Evolutionary conservation across 139 green algal genomes (phyloP), one percentile per base, ranked within the genome.

Genomic region (Chlamydomonas incerta): DNA sequence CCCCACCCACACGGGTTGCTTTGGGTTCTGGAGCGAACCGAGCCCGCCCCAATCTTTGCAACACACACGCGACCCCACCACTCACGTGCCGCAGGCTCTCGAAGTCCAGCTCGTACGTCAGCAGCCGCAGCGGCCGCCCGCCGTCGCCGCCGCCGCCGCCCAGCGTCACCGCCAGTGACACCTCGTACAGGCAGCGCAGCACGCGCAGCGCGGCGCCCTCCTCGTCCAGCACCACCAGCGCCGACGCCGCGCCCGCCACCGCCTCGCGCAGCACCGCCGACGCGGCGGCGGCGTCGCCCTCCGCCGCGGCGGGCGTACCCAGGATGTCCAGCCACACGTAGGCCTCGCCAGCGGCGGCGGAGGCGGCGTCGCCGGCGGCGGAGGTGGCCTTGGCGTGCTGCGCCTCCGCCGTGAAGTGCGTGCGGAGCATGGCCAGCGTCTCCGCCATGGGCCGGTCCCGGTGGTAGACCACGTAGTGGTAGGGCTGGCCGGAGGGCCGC

Each of bases 401-500:
- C 20, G 57, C 73, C 57, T 80, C 52, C n/a, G 34, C 26, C 18
- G 57, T 58, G 37, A 83, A 83, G 58, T 83, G 75, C 15, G 60
- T 83, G 75, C 26, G 60, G 26, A 83, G 75, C 75, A 83, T 83
- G 35, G 35, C 37, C 15, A 69, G 60, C 10, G 75, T 83, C 10
- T 62, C 75, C 5, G 24, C 35, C 1, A 83, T 34, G 3, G 35
- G 75, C 37, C 28, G 60, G 26, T 35, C 62, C 6, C 11, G 35
- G 23, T 41, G 35, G 75, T 83, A 37, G 10, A 83, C 72, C 18
- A 83, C 75, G 60, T 83, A 83, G 52, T 83, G 75, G 75, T 83
- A 66, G 18, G 60, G 60, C 60, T n/a, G 3, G 21, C 60, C 74
- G 33, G 33, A 29, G 1, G 74, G 70, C 26, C 60, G 18, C 18